Evolutionary conservation across 768 basidiomycete genomes (phyloP).

Genomic region (Mycena maculata): DNA sequence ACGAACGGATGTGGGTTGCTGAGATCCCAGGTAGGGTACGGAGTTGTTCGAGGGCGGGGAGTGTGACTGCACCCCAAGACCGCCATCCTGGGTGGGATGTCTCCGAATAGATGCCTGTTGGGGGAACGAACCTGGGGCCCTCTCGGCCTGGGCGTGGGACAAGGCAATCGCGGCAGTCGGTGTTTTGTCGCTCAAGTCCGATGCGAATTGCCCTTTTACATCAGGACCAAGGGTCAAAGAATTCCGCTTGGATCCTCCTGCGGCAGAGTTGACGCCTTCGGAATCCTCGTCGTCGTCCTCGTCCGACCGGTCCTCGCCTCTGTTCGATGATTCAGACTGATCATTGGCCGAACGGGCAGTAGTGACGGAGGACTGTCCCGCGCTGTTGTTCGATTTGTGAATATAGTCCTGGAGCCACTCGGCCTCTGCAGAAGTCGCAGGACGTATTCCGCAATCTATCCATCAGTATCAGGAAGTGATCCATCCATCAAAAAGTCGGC

Average conservation of each 20-base stretch:
- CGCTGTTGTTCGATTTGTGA: conserved; percentile 89
- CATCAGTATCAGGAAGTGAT: conserved; percentile 46
- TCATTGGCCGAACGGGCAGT: conserved; percentile 80
- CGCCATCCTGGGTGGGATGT: conserved; percentile 70
- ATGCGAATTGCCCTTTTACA: conserved; percentile 68
- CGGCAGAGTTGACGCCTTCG: conserved; percentile 72
- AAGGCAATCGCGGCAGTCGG: conserved; percentile 83
- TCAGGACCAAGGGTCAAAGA: conserved; percentile 76
- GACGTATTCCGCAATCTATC: conserved; percentile 91
- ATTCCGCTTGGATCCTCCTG: conserved; percentile 78
- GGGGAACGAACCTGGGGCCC: conserved; percentile 70
- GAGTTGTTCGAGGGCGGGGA: conserved; percentile 64
- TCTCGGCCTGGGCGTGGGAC: conserved; percentile 80
- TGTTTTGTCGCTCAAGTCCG: conserved; percentile 86
- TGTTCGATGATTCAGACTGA: conserved; percentile 67
- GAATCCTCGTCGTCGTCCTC: conserved; percentile 92
- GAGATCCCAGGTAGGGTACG: conserved; percentile 60
- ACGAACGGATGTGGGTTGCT: conserved; percentile 73
- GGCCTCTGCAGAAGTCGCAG: conserved; percentile 90
- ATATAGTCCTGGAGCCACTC: conserved; percentile 94
- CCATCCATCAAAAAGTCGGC: conserved; percentile 47
- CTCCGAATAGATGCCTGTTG: conserved; percentile 83
- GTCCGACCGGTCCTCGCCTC: conserved; percentile 78
- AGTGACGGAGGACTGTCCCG: conserved; percentile 79
- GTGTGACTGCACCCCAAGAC: conserved; percentile 65